Conservation (phyloP, 805 yeast species). For the Priceomyces haplophilus region DNA sequence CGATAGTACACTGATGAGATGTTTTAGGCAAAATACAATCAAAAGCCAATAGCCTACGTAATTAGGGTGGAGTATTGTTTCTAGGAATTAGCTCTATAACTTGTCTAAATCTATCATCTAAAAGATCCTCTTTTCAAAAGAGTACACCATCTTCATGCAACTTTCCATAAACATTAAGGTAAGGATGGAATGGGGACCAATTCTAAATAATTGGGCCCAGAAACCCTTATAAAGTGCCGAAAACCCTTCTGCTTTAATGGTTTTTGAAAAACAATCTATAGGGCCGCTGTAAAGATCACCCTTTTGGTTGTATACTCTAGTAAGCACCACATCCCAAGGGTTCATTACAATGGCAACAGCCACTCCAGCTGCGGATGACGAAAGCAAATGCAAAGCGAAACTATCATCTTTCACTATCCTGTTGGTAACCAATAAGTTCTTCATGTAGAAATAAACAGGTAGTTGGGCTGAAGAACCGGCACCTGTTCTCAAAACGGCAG, state of each 20-base stretch:
- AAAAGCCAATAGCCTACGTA: too few species aligned
- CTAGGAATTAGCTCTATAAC: background rate
- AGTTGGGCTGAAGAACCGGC: slow-evolving; percentile 94
- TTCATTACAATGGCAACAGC: slow-evolving; percentile 96
- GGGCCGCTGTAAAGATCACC: slow-evolving; percentile 86
- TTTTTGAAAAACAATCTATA: slow-evolving; percentile 82
- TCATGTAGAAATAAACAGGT: slow-evolving; percentile 82
- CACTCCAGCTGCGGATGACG: slow-evolving; percentile 78
- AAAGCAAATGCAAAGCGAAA: slow-evolving; percentile 58
- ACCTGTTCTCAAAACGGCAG: slow-evolving; percentile 92
- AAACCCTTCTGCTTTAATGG: slow-evolving; percentile 79
- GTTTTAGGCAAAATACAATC: too few species aligned
- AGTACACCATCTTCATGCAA: slow-evolving; percentile 61
- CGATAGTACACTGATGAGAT: too few species aligned
- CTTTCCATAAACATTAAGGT: slow-evolving; percentile 95
- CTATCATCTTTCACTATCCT: slow-evolving; percentile 61
- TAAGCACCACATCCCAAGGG: slow-evolving; percentile 94
- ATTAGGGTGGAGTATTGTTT: too few species aligned
- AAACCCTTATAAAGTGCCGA: slow-evolving; percentile 91
- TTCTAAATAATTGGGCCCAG: slow-evolving; percentile 85
- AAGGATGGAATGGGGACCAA: slow-evolving; percentile 91
- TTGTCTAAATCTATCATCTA: too few species aligned
- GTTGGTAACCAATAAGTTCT: slow-evolving; percentile 54
- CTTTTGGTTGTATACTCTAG: slow-evolving; percentile 92
- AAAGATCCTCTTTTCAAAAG: slow-evolving; percentile 21